phyloP scores from a whole-genome alignment of 306 rosid genomes.

The Cercis canadensis region DNA sequence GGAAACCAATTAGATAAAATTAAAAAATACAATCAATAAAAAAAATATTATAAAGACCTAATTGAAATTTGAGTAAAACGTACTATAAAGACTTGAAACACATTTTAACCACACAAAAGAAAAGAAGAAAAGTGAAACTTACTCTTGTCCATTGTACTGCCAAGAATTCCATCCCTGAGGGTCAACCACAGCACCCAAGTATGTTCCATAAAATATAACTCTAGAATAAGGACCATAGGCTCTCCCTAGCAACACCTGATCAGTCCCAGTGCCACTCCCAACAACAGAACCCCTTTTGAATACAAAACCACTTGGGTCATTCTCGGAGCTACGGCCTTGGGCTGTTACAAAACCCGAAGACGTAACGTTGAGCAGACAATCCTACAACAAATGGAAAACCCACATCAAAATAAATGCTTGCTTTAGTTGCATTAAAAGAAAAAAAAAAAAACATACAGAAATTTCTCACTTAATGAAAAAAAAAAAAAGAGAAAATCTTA shows the following conservation, averaged over 20 bases:
- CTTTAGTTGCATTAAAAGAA: no score
- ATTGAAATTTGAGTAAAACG: no score
- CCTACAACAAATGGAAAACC: slow-evolving; percentile 16
- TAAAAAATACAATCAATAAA: no score
- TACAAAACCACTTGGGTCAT: slow-evolving; percentile 48
- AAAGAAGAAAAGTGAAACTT: neutral
- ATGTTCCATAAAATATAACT: slow-evolving; percentile 45
- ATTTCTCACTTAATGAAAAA: no score
- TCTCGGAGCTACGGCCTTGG: slow-evolving; percentile 22
- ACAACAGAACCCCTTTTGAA: slow-evolving; percentile 37
- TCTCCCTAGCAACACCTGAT: slow-evolving; percentile 40
- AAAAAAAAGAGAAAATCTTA: neutral
- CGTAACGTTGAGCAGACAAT: slow-evolving; percentile 32
- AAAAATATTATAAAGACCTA: no score
- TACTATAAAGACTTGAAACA: no score
- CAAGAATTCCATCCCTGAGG: slow-evolving; percentile 56
- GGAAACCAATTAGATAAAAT: no score
- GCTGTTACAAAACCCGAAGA: slow-evolving; percentile 46
- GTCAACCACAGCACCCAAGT: slow-evolving; percentile 10
- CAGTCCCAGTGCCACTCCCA: slow-evolving; percentile 28
- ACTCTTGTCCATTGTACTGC: slow-evolving; percentile 21
- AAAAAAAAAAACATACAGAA: no score
- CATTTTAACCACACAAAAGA: no score
- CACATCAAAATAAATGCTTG: no score
- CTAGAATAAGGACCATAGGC: slow-evolving; percentile 50